phyloP scores from a whole-genome alignment of 179 eudicot genomes.

The Pouteria campechiana region DNA sequence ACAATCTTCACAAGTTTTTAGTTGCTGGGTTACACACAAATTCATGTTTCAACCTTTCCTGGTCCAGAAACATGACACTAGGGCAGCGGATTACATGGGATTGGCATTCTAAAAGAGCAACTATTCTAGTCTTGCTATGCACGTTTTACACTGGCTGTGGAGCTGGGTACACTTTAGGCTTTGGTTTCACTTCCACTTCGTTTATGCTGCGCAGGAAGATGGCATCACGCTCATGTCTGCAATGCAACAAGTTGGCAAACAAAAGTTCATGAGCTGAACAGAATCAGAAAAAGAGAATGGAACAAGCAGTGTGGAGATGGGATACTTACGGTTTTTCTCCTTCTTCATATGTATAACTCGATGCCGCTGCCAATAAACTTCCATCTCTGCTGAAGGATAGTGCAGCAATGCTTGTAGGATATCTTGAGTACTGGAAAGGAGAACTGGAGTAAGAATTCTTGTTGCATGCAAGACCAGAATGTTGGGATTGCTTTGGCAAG shows the following conservation, averaged over 20 bases:
- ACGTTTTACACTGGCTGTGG: no score
- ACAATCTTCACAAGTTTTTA: no score
- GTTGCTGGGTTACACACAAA: no score
- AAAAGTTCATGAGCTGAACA: background rate
- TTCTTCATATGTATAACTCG: conserved; percentile 86
- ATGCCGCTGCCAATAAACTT: conserved; percentile 73
- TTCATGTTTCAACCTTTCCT: no score
- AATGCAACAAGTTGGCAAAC: no score
- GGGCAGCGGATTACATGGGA: no score
- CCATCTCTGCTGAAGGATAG: conserved; percentile 92
- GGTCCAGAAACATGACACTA: no score
- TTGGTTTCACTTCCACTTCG: conserved; percentile 92
- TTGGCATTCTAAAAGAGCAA: no score
- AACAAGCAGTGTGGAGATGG: background rate
- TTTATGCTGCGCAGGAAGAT: conserved; percentile 71
- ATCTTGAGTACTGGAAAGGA: conserved; percentile 48
- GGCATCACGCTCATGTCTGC: conserved; percentile 90
- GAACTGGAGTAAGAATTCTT: background rate
- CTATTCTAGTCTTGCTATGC: no score
- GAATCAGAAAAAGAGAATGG: no score
- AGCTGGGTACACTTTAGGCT: conserved; percentile 70
- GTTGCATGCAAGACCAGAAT: background rate
- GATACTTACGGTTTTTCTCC: conserved; percentile 68
- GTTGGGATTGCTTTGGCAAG: background rate
- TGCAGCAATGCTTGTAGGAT: conserved; percentile 85